Base-by-base conservation (phyloP, 2,329 filamentous ascomycete genomes). In the Amylocarpus encephaloides region DNA sequence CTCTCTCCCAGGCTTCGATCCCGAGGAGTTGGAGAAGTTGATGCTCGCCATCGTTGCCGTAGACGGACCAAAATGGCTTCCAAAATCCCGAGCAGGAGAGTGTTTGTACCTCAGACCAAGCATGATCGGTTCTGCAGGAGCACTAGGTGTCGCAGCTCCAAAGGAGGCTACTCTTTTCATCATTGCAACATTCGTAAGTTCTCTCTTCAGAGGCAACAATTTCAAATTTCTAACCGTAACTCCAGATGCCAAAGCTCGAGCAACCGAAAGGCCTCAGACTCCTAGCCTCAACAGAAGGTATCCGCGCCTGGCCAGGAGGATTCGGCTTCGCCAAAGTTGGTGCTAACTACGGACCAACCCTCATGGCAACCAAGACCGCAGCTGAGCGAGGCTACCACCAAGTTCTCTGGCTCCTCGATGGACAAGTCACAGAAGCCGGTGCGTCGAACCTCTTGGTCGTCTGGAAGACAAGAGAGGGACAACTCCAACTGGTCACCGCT, bases 281-380 rank as follows among this genome's bases (percentile, higher is more conserved):
- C 41, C 79, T 92, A 64, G 92, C 90, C 0, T 87, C 80, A 41
- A 79, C 81, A 49, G 82, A 91, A 58, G 88, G 95, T 67, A 83
- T 95, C 51, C 85, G 91, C 58, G 90, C 91, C 11, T 96, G 91
- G 91, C 89, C 88, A 16, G 91, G 91, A 54, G 91, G 92, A 9
- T 95, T 94, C 67, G 91, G 91, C 1, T 91, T 86, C 65, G 89
- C 90, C 53, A 96, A 96, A 71, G 80, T 96, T 32, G 91, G 91
- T 48, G 91, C 91, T 54, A 96, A 95, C 74, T 96, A 95, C 68
- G 91, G 91, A 0, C 91, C 91, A 15, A 84, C 80, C 16, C 76
- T 96, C 48, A 75, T 88, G 48, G 87, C 88, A 3, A 90, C 90
- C 43, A 77, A 77, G 15, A 86, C 91, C 67, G 91, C 91, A 2